phyloP scores from a whole-genome alignment of 805 yeast genomes.

The Wickerhamiella sorbophila region DNA sequence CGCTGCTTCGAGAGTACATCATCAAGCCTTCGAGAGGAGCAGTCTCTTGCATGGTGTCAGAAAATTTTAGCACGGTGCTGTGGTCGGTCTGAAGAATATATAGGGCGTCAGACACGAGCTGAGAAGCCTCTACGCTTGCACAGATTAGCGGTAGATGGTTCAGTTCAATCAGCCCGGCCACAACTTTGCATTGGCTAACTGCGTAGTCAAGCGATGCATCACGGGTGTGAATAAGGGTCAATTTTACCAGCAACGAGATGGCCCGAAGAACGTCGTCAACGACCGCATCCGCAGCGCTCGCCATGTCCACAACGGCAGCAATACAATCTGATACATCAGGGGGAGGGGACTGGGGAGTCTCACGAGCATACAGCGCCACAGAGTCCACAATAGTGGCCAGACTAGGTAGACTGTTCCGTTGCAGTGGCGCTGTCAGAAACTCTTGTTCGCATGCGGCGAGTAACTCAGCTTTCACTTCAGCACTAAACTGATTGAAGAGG shows the following conservation, averaged over 20 bases:
- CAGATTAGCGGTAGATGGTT: background rate
- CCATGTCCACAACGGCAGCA: background rate
- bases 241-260: conserved; percentile 15
- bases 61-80: background rate
- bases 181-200: background rate
- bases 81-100: conserved; percentile 4
- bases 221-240: conserved; percentile 16
- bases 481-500: conserved; percentile 7
- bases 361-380: background rate
- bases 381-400: background rate
- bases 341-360: background rate
- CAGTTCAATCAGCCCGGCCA: background rate
- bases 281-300: background rate
- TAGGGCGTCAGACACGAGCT: conserved; percentile 11
- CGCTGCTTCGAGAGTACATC: conserved; percentile 15
- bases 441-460: conserved; percentile 4
- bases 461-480: conserved; percentile 6
- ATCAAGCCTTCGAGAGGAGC: conserved; percentile 11
- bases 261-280: background rate
- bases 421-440: conserved; percentile 4
- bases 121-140: conserved; percentile 4
- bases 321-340: background rate
- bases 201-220: background rate
- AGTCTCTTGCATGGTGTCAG: background rate
- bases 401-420: background rate